Evolutionary conservation across 2,329 filamentous ascomycete genomes (phyloP), one percentile per base, ranked within the genome.

Genomic region (Claviceps monticola): DNA sequence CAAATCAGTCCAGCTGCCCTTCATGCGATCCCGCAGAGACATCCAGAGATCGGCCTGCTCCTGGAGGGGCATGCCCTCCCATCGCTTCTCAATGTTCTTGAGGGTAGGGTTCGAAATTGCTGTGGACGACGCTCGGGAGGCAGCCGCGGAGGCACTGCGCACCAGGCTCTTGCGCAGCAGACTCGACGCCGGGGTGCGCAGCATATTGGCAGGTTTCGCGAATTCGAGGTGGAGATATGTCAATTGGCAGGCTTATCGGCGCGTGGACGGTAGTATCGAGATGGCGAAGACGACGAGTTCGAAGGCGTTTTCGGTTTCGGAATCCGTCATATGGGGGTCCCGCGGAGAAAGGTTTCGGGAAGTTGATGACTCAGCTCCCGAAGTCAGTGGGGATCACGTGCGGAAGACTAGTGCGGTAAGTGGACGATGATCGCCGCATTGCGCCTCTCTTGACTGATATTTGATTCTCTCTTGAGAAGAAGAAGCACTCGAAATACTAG

Each of bases 41-140:
- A 98, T 98, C 93, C 93, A 98, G 64, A 98, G 78, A 68, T 98
- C 93, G 61, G 93, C 93, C 82, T 98, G 93, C 81, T 98, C 93
- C 79, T 95, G 89, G 58, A 93, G 88, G 54, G 91, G 90, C 87
- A 97, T 90, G 58, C 77, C 81, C 78, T 98, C 93, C 93, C 93
- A 98, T 77, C 93, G 81, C 84, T 95, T 96, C 83, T 98, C 93
- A 67, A 98, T 97, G 74, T 95, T 89, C 72, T 88, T 87, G 66
- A 98, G 82, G 54, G 88, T 96, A 62, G 94, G 93, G 78, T 96
- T 97, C 66, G 90, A 94, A 74, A 98, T 94, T 68, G 91, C 90
- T 71, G 86, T 86, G 62, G 85, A 81, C 64, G 80, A 74, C 66
- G 74, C 74, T 60, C 72, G 71, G 62, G 71, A 70, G 62, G 73